Evolutionary conservation across 805 yeast genomes (phyloP), one percentile per base, ranked within the genome.

Genomic region (Yamadazyma laniorum): DNA sequence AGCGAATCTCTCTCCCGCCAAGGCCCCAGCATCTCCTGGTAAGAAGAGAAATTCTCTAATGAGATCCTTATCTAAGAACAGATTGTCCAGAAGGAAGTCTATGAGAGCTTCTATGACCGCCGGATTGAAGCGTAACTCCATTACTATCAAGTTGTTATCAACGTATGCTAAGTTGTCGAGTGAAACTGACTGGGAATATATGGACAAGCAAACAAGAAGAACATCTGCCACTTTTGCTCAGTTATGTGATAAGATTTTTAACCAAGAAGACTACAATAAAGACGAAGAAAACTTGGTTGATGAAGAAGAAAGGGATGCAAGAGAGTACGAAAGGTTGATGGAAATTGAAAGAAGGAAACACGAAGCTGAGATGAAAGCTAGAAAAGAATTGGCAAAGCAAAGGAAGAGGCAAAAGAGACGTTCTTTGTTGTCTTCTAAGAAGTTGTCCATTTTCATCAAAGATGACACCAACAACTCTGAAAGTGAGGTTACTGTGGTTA

Each of bases 181-280:
- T 32, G 82, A 79, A 40, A 70, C 74, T 29, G 84, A 79, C 43
- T 77, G 86, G 79, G 84, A 79, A 50, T 75, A 75, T 49, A 75
- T 82, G 59, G 85, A 82, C 50, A 79, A 75, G 51, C 86, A 80
- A 55, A 80, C 88, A 5, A 82, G 77, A 59, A 72, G 93, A 59
- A 82, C 90, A 2, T 79, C 86, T 25, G 80, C 86, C 12, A 85
- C 84, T 45, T 84, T 84, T 66, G 93, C 89, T 9, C 75, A 84
- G 2, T 65, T 84, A 29, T 82, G 88, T 66, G 91, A 84, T 61
- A 80, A 77, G 58, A 77, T 84, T 41, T 84, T 84, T 67, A 83
- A 77, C 50, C 84, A 82, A 57, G 89, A 82, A 52, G 62, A 56
- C 3, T 67, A 67, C 45, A 59, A 63, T 34, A 74, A 72, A 47